Conservation (phyloP, 2,329 filamentous ascomycete species). For the Hymenoscyphus occultus region DNA sequence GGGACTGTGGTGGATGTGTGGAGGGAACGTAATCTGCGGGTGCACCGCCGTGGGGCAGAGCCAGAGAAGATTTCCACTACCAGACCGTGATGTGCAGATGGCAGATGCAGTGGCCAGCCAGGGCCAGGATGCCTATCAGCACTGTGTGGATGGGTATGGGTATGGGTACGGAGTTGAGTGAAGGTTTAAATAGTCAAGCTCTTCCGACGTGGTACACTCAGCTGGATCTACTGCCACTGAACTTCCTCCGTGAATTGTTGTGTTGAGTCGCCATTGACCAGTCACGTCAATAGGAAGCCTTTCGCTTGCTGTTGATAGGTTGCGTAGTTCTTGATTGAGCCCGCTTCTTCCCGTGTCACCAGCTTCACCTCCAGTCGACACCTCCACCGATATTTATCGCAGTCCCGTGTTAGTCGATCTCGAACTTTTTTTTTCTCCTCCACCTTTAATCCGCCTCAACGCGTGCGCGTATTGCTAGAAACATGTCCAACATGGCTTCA, state of each 20-base stretch:
- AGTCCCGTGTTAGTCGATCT: background rate
- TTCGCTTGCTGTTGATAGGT: background rate
- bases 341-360: background rate
- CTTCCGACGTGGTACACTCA: background rate
- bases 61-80: background rate
- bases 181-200: slow-evolving; percentile 1
- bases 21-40: background rate
- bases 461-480: background rate
- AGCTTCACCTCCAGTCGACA: background rate
- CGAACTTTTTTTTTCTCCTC: background rate
- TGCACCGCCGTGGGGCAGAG: background rate
- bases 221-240: background rate
- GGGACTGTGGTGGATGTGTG: no score
- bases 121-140: background rate
- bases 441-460: background rate
- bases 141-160: no score
- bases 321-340: background rate
- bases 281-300: background rate
- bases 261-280: background rate
- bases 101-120: background rate
- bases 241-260: background rate
- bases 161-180: background rate
- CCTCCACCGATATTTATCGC: background rate
- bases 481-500: background rate
- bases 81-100: background rate